These are phyloP conservation scores for Pseudonectria buxi DNA, from an alignment of 2,329 filamentous ascomycete genomes.

Conservation along the genomic window DNA sequence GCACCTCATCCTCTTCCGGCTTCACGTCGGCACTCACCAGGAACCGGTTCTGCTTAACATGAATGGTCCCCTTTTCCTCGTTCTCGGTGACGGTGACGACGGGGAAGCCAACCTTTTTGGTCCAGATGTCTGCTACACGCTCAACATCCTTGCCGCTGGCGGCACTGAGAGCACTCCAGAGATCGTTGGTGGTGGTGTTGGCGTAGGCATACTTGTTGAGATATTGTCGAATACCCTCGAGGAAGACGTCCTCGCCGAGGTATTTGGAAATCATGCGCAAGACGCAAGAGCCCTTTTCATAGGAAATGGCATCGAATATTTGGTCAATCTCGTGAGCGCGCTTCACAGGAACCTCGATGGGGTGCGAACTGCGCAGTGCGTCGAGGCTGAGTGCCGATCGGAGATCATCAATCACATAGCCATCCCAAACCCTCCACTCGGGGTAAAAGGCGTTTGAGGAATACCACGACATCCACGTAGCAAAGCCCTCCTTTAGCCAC, in stretches of 20 bases:
- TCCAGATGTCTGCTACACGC: slow-evolving; percentile 92
- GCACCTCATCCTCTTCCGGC: slow-evolving; percentile 79
- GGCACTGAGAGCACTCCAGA: slow-evolving; percentile 82
- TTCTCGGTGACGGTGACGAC: slow-evolving; percentile 73
- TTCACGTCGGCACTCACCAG: slow-evolving; percentile 87
- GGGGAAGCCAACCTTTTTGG: slow-evolving; percentile 90
- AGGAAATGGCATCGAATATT: slow-evolving; percentile 96
- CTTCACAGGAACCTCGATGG: slow-evolving; percentile 94
- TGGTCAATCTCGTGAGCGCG: slow-evolving; percentile 94
- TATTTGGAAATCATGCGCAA: slow-evolving; percentile 97
- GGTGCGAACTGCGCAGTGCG: slow-evolving; percentile 88
- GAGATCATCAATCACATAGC: slow-evolving; percentile 87
- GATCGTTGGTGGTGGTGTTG: slow-evolving; percentile 84
- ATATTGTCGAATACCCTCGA: slow-evolving; percentile 85
- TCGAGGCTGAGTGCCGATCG: slow-evolving; percentile 83
- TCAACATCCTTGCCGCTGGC: slow-evolving; percentile 89
- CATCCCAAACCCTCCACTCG: slow-evolving; percentile 97
- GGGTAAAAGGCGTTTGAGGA: slow-evolving; percentile 93
- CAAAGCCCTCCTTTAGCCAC: slow-evolving; percentile 94
- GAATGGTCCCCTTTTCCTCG: slow-evolving; percentile 63
- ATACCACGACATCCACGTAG: slow-evolving; percentile 51
- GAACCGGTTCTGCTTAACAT: slow-evolving; percentile 92
- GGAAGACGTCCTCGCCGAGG: slow-evolving; percentile 84
- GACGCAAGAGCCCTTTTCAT: slow-evolving; percentile 93
- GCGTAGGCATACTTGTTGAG: slow-evolving; percentile 95